These are phyloP conservation scores for Acanthamoeba triangularis DNA, from an alignment of 208 protist genomes.

Conservation along the genomic window DNA sequence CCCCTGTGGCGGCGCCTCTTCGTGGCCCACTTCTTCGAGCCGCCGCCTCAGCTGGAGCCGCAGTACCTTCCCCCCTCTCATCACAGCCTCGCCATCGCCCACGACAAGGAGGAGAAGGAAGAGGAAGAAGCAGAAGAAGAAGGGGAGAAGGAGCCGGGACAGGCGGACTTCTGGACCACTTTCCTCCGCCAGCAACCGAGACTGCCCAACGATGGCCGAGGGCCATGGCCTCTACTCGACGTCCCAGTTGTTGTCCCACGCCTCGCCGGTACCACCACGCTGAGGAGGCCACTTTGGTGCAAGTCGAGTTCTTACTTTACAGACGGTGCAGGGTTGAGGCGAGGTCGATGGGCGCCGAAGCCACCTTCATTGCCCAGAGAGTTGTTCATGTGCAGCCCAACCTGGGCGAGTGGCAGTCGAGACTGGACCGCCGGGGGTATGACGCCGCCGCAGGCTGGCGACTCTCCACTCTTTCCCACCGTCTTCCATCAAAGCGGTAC, in stretches of 20 bases:
- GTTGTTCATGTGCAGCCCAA: background rate
- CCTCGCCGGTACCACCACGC: background rate
- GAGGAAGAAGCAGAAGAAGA: background rate
- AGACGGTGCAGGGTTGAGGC: background rate
- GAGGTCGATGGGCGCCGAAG: background rate
- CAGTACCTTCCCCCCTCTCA: background rate
- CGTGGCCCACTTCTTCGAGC: background rate
- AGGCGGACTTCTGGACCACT: background rate
- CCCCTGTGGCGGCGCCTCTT: slow-evolving; percentile 1
- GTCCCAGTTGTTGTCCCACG: background rate
- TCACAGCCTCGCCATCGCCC: background rate
- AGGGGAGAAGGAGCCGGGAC: background rate
- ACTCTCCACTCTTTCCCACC: background rate
- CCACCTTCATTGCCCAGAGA: background rate
- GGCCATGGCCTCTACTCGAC: background rate
- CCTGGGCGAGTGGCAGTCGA: background rate
- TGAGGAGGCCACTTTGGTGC: no score
- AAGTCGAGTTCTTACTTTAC: no score
- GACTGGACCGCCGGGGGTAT: background rate
- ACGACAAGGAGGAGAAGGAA: background rate
- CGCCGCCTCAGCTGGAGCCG: background rate
- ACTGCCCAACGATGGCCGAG: background rate
- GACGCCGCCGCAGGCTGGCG: background rate
- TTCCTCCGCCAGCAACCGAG: background rate
- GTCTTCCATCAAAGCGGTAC: background rate